Percentiles rank a stretch among this genome's conserved stretches.
phyloP scores from a whole-genome alignment of 306 rosid genomes.

The Fragaria iinumae region DNA sequence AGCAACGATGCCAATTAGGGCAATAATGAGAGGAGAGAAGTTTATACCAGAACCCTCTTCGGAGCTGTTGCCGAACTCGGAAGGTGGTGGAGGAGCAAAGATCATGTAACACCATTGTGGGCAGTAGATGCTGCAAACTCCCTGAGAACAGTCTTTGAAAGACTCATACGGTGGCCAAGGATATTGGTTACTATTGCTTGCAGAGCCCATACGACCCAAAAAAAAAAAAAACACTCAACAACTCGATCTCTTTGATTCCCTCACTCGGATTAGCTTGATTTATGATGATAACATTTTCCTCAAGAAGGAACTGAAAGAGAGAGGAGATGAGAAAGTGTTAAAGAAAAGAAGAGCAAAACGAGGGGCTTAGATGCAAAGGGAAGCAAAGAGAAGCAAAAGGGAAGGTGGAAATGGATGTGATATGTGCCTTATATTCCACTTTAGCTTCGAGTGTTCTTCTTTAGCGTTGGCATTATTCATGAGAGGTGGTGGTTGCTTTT shows the following conservation, averaged over 20 bases:
- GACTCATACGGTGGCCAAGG: constrained; percentile 44
- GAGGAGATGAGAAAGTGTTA: background rate
- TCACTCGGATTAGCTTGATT: background rate
- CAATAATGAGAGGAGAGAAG: constrained; percentile 74
- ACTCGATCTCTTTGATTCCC: background rate
- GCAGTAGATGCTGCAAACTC: constrained; percentile 71
- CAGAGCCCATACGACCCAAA: constrained; percentile 38
- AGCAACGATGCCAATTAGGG: constrained; percentile 65
- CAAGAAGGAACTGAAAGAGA: background rate
- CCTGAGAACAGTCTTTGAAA: constrained; percentile 59
- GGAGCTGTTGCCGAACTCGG: constrained; percentile 2
- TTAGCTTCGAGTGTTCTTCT: background rate
- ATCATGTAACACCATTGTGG: constrained; percentile 76
- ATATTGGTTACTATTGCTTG: constrained; percentile 32
- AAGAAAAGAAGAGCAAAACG: constrained; percentile 12
- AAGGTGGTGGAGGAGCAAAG: constrained; percentile 72
- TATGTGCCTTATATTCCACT: constrained; percentile 22
- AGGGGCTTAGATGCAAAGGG: constrained; percentile 38
- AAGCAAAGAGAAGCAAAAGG: constrained; percentile 41
- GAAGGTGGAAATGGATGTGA: constrained; percentile 34
- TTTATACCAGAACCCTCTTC: constrained; percentile 27
- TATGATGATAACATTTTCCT: background rate
- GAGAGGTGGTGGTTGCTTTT: constrained; percentile 5
- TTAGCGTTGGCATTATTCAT: constrained; percentile 1
- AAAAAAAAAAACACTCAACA: background rate